Evolutionary conservation across 2,329 filamentous ascomycete species (phyloP).

Genomic region (Cytospora chrysosperma): DNA sequence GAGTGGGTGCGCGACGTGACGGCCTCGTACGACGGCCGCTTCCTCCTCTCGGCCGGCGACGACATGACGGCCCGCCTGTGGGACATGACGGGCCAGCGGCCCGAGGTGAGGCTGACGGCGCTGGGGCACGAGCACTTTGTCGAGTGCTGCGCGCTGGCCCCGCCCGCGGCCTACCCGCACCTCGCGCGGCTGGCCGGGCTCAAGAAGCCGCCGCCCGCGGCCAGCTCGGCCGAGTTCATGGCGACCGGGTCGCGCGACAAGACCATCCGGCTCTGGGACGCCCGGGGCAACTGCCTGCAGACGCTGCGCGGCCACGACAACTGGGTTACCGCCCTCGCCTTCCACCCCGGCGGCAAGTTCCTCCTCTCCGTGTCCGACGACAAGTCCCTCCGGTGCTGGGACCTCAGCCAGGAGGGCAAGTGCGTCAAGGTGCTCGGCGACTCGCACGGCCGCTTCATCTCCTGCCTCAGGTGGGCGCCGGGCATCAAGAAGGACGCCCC

Average conservation of each 20-base stretch:
- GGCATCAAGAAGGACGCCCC: constrained; percentile 60
- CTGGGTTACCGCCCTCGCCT: constrained; percentile 83
- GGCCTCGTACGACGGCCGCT: constrained; percentile 79
- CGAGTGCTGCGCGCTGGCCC: constrained; percentile 85
- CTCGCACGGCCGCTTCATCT: constrained; percentile 81
- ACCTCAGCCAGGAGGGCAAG: constrained; percentile 83
- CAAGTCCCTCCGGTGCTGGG: constrained; percentile 91
- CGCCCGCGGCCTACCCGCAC: constrained; percentile 73
- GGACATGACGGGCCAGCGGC: constrained; percentile 69
- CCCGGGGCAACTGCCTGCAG: constrained; percentile 78
- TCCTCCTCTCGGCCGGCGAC: constrained; percentile 76
- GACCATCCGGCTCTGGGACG: constrained; percentile 85
- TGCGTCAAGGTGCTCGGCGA: constrained; percentile 80
- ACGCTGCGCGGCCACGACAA: constrained; percentile 88
- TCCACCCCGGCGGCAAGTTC: constrained; percentile 90
- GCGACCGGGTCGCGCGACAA: constrained; percentile 90
- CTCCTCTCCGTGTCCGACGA: constrained; percentile 84
- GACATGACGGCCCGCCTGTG: constrained; percentile 81
- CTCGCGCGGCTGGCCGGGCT: constrained; percentile 75
- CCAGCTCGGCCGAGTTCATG: constrained; percentile 79
- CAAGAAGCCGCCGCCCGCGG: constrained; percentile 75
- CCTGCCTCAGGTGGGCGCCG: constrained; percentile 84
- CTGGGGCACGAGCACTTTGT: constrained; percentile 83
- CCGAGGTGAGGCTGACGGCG: constrained; percentile 75
- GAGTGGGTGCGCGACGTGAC: constrained; percentile 88